phyloP scores from a whole-genome alignment of 306 rosid genomes.

The Alnus glutinosa region DNA sequence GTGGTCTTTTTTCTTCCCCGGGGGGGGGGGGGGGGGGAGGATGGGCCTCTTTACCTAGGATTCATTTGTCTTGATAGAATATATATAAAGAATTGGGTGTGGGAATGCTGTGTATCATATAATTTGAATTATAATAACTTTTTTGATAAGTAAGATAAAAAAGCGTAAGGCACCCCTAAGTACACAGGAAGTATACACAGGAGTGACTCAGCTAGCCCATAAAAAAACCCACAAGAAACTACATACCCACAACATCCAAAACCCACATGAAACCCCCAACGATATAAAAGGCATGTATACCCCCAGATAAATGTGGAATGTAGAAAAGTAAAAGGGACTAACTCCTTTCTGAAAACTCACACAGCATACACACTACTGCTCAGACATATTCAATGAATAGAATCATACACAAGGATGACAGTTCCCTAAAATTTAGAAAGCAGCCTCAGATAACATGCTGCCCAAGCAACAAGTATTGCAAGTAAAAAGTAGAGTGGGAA shows the following conservation, averaged over 20 bases:
- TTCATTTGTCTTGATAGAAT: not conserved
- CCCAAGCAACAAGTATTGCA: not conserved
- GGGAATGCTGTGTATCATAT: not conserved
- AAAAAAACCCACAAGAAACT: too few relatives aligned
- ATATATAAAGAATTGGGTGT: not conserved
- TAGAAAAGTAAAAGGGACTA: too few relatives aligned
- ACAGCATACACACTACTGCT: not conserved
- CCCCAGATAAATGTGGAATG: not conserved
- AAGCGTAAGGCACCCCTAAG: too few relatives aligned
- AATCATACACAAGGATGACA: not conserved
- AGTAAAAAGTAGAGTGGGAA: not conserved
- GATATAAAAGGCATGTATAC: not conserved
- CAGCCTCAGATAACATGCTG: not conserved
- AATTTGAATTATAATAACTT: not conserved
- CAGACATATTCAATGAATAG: not conserved
- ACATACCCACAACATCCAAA: too few relatives aligned
- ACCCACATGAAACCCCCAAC: too few relatives aligned
- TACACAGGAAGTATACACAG: too few relatives aligned
- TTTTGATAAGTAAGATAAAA: too few relatives aligned
- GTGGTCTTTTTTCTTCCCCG: not conserved
- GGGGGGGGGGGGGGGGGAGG: not conserved
- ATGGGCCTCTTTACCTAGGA: not conserved
- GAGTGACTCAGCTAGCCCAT: too few relatives aligned
- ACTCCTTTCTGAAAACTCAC: not conserved
- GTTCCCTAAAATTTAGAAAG: not conserved